Conservation (phyloP, 1,284 basidiomycete genomes). For the Trametes hirsuta region DNA sequence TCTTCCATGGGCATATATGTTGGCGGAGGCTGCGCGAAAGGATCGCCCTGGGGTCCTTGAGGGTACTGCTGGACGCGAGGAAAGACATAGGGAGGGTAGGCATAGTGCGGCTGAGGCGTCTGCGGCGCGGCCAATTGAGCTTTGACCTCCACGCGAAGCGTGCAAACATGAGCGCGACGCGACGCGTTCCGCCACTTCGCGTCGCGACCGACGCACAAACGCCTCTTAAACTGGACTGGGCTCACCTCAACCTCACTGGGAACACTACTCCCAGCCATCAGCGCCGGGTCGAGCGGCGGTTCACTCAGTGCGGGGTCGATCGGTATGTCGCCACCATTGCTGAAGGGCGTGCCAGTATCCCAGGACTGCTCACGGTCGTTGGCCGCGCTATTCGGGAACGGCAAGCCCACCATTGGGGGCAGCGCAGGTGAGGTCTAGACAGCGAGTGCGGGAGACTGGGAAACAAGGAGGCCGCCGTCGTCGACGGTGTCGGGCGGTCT, state of each 20-base stretch:
- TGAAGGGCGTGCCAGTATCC: conserved; percentile 58
- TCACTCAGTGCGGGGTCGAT: conserved; percentile 71
- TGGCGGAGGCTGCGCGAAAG: conserved; percentile 64
- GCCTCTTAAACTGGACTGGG: conserved; percentile 7
- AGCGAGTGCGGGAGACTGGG: conserved; percentile 11
- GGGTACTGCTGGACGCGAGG: conserved; percentile 49
- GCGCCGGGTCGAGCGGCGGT: conserved; percentile 54
- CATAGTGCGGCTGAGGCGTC: conserved; percentile 22
- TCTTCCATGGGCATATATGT: conserved; percentile 53
- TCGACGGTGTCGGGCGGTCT: conserved; percentile 32
- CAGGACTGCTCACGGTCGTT: conserved; percentile 55
- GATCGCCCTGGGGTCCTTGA: conserved; percentile 78
- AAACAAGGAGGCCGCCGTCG: conserved; percentile 30
- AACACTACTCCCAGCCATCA: conserved; percentile 40
- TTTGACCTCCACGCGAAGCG: conserved; percentile 20
- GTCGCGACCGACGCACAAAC: conserved; percentile 16
- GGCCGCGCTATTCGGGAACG: conserved; percentile 53
- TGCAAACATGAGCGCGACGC: conserved; percentile 37
- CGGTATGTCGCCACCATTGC: conserved; percentile 59
- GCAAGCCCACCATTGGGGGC: conserved; percentile 57
- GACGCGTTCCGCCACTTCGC: conserved; percentile 37
- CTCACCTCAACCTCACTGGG: conserved; percentile 29
- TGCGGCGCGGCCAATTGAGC: conserved; percentile 24
- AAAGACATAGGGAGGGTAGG: conserved; percentile 19
- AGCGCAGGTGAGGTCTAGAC: conserved; percentile 10